Percentiles rank a stretch among this genome's conserved stretches.
phyloP scores from a whole-genome alignment of 2,329 filamentous ascomycete genomes.

The Drechmeria coniospora region DNA sequence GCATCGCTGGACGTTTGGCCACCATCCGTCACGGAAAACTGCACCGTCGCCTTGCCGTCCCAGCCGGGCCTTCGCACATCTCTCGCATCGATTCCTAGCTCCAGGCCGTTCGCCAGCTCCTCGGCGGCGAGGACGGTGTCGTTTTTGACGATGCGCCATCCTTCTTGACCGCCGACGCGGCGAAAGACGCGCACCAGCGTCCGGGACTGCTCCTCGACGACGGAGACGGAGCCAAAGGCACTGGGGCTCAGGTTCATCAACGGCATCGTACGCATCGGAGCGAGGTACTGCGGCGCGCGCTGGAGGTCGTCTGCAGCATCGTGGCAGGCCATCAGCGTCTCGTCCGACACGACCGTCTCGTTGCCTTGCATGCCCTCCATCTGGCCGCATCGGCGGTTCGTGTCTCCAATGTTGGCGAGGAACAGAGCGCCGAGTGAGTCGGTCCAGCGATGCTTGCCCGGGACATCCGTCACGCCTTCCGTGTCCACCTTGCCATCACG shows the following conservation, averaged over 20 bases:
- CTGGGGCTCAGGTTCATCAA: conserved; percentile 7
- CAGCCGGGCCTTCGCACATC: conserved; percentile 11
- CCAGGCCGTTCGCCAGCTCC: conserved; percentile 13
- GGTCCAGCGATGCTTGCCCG: conserved; percentile 11
- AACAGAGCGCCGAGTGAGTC: conserved; percentile 15
- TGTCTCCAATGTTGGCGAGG: conserved; percentile 20
- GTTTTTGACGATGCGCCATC: conserved; percentile 13
- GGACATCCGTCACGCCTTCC: conserved; percentile 7
- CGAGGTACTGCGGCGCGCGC: conserved; percentile 13
- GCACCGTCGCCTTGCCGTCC: conserved; percentile 13
- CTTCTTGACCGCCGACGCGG: conserved; percentile 3
- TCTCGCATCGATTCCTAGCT: conserved; percentile 19
- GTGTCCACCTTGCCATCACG: conserved; percentile 17
- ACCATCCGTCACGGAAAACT: conserved; percentile 14
- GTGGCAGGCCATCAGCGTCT: conserved; percentile 15
- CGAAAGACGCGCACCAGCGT: conserved; percentile 14
- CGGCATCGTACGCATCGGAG: conserved; percentile 17
- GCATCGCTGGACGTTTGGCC: conserved; percentile 7
- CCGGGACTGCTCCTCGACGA: conserved; percentile 1
- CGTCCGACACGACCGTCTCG: conserved; percentile 7
- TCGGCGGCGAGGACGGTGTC: conserved; percentile 13
- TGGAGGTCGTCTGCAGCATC: conserved; percentile 19
- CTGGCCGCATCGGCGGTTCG: conserved; percentile 12
- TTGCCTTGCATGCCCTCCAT: too few species aligned
- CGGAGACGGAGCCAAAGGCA: conserved; percentile 8